Evolutionary conservation across 225 moss, liverwort and hornwort species (phyloP).

Genomic region (Physcomitrium patens): DNA sequence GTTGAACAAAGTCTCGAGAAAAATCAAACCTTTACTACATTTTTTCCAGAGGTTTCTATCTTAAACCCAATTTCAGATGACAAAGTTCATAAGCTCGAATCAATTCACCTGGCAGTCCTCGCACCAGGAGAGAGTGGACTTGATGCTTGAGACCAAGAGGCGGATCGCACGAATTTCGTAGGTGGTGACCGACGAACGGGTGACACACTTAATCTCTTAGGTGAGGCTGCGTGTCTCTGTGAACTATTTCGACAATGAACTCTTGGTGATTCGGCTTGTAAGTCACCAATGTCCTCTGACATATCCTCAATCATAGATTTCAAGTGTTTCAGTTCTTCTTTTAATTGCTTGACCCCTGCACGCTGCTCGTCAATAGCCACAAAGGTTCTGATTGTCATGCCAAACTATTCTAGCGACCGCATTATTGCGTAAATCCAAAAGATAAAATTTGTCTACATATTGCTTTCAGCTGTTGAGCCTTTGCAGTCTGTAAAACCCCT

Average conservation of each 20-base stretch:
- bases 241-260: slow-evolving; percentile 49
- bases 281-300: slow-evolving; percentile 51
- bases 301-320: slow-evolving; percentile 50
- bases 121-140: slow-evolving; percentile 39
- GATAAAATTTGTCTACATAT: too few relatives aligned
- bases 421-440: slow-evolving; percentile 10
- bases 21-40: background rate
- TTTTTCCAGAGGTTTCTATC: slow-evolving; percentile 6
- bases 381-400: slow-evolving; percentile 24
- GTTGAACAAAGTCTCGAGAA: background rate
- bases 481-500: slow-evolving; percentile 23
- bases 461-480: slow-evolving; percentile 14
- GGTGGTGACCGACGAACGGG: slow-evolving; percentile 44
- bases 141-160: slow-evolving; percentile 43
- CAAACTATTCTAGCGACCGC: background rate
- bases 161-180: slow-evolving; percentile 38
- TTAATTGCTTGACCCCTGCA: slow-evolving; percentile 50
- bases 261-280: slow-evolving; percentile 42
- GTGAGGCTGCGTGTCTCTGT: slow-evolving; percentile 40
- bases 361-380: slow-evolving; percentile 41
- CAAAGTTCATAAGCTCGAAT: slow-evolving; percentile 29
- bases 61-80: slow-evolving; percentile 18
- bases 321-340: slow-evolving; percentile 52
- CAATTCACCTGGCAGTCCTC: slow-evolving; percentile 41
- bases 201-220: slow-evolving; percentile 52